A percentile compares a stretch with the other conserved stretches of the same genome.
Evolutionary conservation across 2,329 filamentous ascomycete species (phyloP).

Genomic region (Decorospora gaudefroyi): DNA sequence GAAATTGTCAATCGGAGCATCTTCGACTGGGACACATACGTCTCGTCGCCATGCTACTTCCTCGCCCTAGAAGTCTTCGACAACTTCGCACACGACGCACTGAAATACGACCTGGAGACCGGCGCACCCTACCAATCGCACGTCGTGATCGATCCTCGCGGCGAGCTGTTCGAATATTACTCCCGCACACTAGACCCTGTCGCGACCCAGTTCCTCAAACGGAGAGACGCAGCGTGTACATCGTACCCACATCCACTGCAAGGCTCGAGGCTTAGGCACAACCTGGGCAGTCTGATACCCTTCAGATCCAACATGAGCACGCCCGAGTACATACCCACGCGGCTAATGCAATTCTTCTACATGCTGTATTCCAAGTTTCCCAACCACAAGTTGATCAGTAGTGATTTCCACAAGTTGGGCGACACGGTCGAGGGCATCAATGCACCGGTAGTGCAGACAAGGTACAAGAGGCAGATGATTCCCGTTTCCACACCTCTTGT

Average conservation of each 20-base stretch:
- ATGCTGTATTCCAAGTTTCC: slow-evolving; percentile 88
- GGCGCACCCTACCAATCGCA: slow-evolving; percentile 84
- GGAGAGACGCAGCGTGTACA: slow-evolving; percentile 73
- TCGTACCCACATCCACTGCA: slow-evolving; percentile 67
- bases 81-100: slow-evolving; percentile 93
- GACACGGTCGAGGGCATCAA: slow-evolving; percentile 84
- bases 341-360: slow-evolving; percentile 96
- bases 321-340: slow-evolving; percentile 92
- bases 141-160: slow-evolving; percentile 80
- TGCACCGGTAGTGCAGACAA: slow-evolving; percentile 93
- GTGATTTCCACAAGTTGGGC: slow-evolving; percentile 86
- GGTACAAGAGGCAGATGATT: slow-evolving; percentile 84
- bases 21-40: slow-evolving; percentile 87
- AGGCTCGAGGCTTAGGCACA: slow-evolving; percentile 60
- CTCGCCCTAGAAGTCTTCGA: slow-evolving; percentile 97
- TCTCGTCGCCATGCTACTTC: slow-evolving; percentile 96
- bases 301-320: slow-evolving; percentile 75
- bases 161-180: slow-evolving; percentile 97
- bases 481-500: slow-evolving; percentile 90
- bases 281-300: slow-evolving; percentile 66
- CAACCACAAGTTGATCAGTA: slow-evolving; percentile 82
- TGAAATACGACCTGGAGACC: slow-evolving; percentile 85
- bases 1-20: slow-evolving; percentile 94
- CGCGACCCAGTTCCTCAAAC: slow-evolving; percentile 77
- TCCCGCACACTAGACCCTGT: slow-evolving; percentile 77